These are phyloP conservation scores for Miamiensis avidus DNA, from an alignment of 169 alveolate genomes.

Conservation along the genomic window DNA sequence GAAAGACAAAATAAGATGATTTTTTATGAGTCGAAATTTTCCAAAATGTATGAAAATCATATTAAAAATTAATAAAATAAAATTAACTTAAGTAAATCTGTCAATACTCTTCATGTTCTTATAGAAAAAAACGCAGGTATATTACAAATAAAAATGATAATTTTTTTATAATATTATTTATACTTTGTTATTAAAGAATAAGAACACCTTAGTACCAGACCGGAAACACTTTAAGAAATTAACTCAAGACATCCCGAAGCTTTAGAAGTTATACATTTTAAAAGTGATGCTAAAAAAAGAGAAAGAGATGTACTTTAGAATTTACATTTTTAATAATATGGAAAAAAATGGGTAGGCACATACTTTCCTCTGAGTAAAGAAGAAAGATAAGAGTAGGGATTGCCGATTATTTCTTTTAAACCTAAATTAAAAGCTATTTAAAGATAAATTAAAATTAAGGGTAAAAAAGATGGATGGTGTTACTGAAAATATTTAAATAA, in stretches of 20 bases:
- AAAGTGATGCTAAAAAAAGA: background rate
- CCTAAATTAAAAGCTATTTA: background rate
- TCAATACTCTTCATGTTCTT: background rate
- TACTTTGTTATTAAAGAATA: no score
- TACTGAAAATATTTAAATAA: background rate
- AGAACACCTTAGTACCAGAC: background rate
- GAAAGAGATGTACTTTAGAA: background rate
- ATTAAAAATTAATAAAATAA: no score
- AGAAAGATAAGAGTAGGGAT: background rate
- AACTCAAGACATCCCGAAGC: background rate
- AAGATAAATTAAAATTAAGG: background rate
- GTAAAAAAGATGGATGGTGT: background rate
- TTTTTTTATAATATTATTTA: no score
- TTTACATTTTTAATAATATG: background rate
- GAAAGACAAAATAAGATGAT: background rate
- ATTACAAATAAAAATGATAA: no score
- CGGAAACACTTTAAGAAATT: background rate
- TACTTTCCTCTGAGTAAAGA: background rate
- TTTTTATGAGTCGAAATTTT: background rate
- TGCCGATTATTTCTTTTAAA: background rate
- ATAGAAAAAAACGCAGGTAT: background rate
- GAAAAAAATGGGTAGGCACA: background rate
- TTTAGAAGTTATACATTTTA: background rate
- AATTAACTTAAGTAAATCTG: background rate
- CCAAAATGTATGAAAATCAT: background rate